These are phyloP conservation scores for Colletotrichum salicis DNA, from an alignment of 2,329 filamentous ascomycete genomes.

Conservation along the genomic window DNA sequence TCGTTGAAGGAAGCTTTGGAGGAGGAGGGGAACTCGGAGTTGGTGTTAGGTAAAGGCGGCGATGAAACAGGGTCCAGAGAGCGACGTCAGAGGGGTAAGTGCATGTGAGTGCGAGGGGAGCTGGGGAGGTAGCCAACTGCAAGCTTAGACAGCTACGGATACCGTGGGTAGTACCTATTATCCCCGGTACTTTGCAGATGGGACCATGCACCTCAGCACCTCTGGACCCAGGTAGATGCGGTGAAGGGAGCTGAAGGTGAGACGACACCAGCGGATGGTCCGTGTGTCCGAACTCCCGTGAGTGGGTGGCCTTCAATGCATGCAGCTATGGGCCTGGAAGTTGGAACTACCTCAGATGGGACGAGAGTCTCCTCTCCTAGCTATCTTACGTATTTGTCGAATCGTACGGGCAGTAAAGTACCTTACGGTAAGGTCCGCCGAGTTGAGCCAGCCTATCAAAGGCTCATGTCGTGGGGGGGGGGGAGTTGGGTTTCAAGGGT, in stretches of 20 bases:
- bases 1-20: conserved; percentile 25
- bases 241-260: conserved; percentile 24
- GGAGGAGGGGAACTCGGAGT: conserved; percentile 26
- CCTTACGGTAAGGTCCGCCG: background rate
- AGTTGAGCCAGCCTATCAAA: conserved; percentile 1
- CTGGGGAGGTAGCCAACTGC: conserved; percentile 11
- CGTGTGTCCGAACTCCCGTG: conserved; percentile 26
- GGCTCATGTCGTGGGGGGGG: background rate
- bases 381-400: too few relatives aligned
- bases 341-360: background rate
- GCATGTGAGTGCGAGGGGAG: conserved; percentile 15
- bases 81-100: conserved; percentile 33
- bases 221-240: conserved; percentile 2
- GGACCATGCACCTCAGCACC: background rate
- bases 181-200: background rate
- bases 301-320: conserved; percentile 6
- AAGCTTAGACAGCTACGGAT: background rate
- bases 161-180: too few relatives aligned
- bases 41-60: conserved; percentile 7
- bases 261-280: conserved; percentile 24
- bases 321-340: background rate
- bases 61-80: conserved; percentile 29
- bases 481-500: background rate
- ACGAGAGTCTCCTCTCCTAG: conserved; percentile 1
- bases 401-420: too few relatives aligned